Base-by-base conservation (phyloP, 2,329 filamentous ascomycete species). In the Cordyceps militaris region DNA sequence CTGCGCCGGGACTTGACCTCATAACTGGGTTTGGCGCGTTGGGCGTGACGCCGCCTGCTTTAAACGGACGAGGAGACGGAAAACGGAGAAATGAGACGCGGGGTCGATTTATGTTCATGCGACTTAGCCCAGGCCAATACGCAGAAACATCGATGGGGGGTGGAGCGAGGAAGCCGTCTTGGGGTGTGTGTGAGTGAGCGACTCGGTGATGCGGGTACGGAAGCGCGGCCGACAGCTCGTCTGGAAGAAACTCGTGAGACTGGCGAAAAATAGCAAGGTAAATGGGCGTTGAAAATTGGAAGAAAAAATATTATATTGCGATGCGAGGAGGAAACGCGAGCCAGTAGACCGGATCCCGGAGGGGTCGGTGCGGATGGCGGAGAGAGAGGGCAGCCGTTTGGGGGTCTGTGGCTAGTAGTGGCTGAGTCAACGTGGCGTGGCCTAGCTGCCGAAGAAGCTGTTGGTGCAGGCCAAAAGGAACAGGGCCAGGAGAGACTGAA, bases 111-210 rank as follows among this genome's bases (percentile, higher is more conserved):
- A 6, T 16, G 38, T 19, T 21, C 6, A 21, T 16, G 9, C 10
- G 24, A 24, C 32, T 57, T 57, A 57, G 38, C 55, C 55, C 36
- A 57, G 38, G 14, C 55, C 55, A 50, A 26, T 46, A 57, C 55
- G 55, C 55, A 57, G 36, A 34, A 28, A 50, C 43, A n/a, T 50
- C 46, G 47, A 24, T 4, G 36, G 46, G 43, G 34, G 55, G 19
- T 36, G 32, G 49, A 23, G 26, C 36, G 28, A 40, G 23, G 34
- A 30, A 47, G 44, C 43, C 54, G 32, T 49, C 24, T 40, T 48
- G 32, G 44, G 32, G 26, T n/a, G 38, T 32, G 19, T 7, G 23
- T 19, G 38, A 43, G 26, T 21, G 24, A 24, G 40, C n/a, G 23
- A 52, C 16, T 32, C 19, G 19, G 50, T 30, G 0, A 26, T 8